A percentile compares a stretch with the other conserved stretches of the same genome.
Conservation (phyloP, 371 early-diverging fungal species). For the Lichtheimia ornata region DNA sequence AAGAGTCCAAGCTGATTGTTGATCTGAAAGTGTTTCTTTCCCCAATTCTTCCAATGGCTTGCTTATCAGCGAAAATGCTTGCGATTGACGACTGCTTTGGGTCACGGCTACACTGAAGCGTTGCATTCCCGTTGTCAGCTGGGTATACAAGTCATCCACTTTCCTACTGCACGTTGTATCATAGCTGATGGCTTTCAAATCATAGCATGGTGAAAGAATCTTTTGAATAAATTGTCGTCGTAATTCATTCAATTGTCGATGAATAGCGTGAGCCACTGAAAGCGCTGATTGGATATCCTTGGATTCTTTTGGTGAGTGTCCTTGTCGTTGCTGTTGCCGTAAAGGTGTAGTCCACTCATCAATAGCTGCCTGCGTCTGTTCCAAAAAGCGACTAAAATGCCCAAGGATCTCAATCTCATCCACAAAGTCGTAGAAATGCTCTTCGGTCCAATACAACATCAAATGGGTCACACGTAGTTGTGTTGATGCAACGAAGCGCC, state of each 20-base stretch:
- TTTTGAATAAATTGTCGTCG: slow-evolving; percentile 26
- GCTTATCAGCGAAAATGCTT: slow-evolving; percentile 24
- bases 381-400: slow-evolving; percentile 25
- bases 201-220: slow-evolving; percentile 38
- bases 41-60: slow-evolving; percentile 16
- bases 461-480: slow-evolving; percentile 55
- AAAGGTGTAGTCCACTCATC: slow-evolving; percentile 33
- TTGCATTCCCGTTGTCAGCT: slow-evolving; percentile 26
- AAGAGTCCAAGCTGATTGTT: slow-evolving; percentile 23
- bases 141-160: slow-evolving; percentile 33
- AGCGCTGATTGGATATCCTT: slow-evolving; percentile 6
- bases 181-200: slow-evolving; percentile 34
- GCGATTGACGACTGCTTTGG: slow-evolving; percentile 16
- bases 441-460: slow-evolving; percentile 67
- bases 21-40: slow-evolving; percentile 23
- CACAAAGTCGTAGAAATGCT: slow-evolving; percentile 68
- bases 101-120: slow-evolving; percentile 21
- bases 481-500: slow-evolving; percentile 42
- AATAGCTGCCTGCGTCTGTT: slow-evolving; percentile 24
- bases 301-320: not conserved
- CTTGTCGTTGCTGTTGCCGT: slow-evolving; percentile 2
- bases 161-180: slow-evolving; percentile 24
- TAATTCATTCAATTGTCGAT: slow-evolving; percentile 23
- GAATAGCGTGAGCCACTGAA: slow-evolving; percentile 11
- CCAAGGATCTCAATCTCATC: slow-evolving; percentile 53